phyloP scores from a whole-genome alignment of 306 rosid genomes.

The Styphnolobium japonicum region DNA sequence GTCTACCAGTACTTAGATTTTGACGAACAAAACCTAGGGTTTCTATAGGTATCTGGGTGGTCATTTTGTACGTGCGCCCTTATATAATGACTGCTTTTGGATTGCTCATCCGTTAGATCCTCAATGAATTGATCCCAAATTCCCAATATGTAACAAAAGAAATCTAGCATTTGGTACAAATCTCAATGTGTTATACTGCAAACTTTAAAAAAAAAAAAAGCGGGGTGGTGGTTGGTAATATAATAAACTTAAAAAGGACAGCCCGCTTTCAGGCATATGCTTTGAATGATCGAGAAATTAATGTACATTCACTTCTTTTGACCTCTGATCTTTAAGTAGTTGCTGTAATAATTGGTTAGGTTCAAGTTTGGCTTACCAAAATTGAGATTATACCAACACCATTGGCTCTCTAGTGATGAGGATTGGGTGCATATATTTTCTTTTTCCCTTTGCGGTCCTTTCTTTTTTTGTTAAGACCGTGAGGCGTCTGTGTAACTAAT shows the following conservation, averaged over 20 bases:
- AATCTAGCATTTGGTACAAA: conserved; percentile 41
- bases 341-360: not conserved
- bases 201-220: not conserved
- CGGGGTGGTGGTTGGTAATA: too few relatives aligned
- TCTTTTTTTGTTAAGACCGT: too few relatives aligned
- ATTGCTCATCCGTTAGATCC: conserved; percentile 33
- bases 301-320: not conserved
- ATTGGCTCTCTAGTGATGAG: not conserved
- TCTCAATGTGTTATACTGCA: conserved; percentile 13
- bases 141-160: conserved; percentile 33
- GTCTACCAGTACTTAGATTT: conserved; percentile 40
- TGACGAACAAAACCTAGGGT: conserved; percentile 42
- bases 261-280: not conserved
- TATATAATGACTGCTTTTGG: conserved; percentile 2
- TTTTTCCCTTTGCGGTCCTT: not conserved
- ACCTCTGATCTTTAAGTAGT: not conserved
- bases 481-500: too few relatives aligned
- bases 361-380: not conserved
- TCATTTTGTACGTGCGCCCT: conserved; percentile 18
- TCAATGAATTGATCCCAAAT: conserved; percentile 41
- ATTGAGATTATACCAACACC: not conserved
- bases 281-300: conserved; percentile 1
- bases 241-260: too few relatives aligned
- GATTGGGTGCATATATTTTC: not conserved
- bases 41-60: conserved; percentile 22